A percentile compares a stretch with the other conserved stretches of the same genome.
Evolutionary conservation across 495 filamentous ascomycete species (phyloP).

Genomic region (Tuber magnatum): DNA sequence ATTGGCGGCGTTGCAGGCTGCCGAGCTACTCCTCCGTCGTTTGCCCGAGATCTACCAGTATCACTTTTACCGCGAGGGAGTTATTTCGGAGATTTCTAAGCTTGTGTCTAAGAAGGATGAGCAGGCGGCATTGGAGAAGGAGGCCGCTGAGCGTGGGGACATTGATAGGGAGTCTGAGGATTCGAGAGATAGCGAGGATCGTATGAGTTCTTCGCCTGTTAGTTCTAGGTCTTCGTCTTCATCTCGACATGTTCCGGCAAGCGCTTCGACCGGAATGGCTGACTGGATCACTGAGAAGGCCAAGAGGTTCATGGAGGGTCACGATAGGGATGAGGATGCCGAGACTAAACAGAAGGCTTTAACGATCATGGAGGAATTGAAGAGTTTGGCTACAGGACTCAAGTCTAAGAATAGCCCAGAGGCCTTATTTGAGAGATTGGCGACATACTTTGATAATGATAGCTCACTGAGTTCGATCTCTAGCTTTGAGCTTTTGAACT

Average conservation of each 20-base stretch:
- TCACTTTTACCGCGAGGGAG: constrained; percentile 95
- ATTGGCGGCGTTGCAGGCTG: constrained; percentile 75
- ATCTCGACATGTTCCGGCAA: constrained; percentile 47
- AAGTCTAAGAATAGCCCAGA: constrained; percentile 28
- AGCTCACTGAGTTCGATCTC: constrained; percentile 81
- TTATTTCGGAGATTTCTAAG: constrained; percentile 83
- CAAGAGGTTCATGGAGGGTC: constrained; percentile 69
- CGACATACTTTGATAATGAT: constrained; percentile 82
- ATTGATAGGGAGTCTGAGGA: constrained; percentile 37
- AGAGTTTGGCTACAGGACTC: constrained; percentile 52
- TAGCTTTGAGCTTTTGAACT: constrained; percentile 89
- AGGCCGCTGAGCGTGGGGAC: constrained; percentile 45
- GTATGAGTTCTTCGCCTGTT: constrained; percentile 63
- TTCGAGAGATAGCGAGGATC: constrained; percentile 38
- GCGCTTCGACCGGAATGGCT: constrained; percentile 57
- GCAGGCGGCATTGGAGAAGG: constrained; percentile 44
- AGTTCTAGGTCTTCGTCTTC: constrained; percentile 56
- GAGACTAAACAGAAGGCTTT: constrained; percentile 68
- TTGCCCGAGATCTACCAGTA: constrained; percentile 83
- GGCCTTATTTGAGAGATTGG: constrained; percentile 61
- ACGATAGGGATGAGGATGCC: constrained; percentile 67
- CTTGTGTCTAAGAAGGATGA: constrained; percentile 48
- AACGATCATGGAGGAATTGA: constrained; percentile 65
- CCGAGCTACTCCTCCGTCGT: constrained; percentile 76
- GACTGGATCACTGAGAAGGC: constrained; percentile 68